These are phyloP conservation scores for Mesembryanthemum crystallinum DNA, from an alignment of 148 eudicot genomes.

Conservation along the genomic window DNA sequence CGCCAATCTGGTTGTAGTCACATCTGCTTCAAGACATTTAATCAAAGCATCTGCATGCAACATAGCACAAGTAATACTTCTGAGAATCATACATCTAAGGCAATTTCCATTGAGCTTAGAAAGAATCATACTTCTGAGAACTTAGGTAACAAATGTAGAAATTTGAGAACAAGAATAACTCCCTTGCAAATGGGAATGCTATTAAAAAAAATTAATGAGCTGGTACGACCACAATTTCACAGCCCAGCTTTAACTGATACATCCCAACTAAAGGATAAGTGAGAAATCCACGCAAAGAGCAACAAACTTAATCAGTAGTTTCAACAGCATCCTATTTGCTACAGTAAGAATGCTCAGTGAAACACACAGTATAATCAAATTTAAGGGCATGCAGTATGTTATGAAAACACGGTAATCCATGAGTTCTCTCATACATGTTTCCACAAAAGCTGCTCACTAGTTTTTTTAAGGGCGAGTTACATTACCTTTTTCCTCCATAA, in stretches of 20 bases:
- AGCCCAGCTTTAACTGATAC: neutral
- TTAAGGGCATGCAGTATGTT: neutral
- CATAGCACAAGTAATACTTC: conserved; percentile 13
- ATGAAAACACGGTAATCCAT: conserved; percentile 5
- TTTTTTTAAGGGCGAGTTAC: neutral
- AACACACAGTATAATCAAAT: neutral
- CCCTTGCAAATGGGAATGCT: neutral
- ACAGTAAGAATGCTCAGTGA: neutral
- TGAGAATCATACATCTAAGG: neutral
- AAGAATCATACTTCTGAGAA: no score
- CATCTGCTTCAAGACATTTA: conserved; percentile 60
- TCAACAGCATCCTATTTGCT: neutral
- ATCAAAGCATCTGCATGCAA: conserved; percentile 56
- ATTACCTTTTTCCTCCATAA: conserved; percentile 74
- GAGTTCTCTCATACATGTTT: neutral
- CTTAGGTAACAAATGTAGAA: neutral
- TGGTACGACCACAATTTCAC: neutral
- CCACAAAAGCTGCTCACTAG: neutral
- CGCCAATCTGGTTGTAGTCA: conserved; percentile 39
- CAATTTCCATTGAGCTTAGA: neutral
- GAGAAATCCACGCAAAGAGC: neutral
- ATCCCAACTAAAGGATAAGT: neutral
- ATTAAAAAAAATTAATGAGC: neutral
- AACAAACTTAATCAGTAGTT: neutral
- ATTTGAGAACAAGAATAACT: neutral